phyloP scores from a whole-genome alignment of 2,329 filamentous ascomycete genomes.

The Fusarium veterinarium region DNA sequence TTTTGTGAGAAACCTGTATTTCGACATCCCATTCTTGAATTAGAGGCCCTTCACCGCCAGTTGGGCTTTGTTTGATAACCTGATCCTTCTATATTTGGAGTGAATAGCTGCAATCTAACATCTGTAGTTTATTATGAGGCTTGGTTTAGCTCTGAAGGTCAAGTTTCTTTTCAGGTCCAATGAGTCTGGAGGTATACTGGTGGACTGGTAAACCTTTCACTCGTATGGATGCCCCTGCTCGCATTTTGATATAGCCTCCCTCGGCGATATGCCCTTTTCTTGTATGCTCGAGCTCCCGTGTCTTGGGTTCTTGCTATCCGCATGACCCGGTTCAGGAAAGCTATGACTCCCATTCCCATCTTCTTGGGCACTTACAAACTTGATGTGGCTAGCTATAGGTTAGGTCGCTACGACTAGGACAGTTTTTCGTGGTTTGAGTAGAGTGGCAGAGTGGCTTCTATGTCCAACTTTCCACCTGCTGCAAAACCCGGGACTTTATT shows the following conservation, averaged over 20 bases:
- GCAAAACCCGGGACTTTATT: not conserved
- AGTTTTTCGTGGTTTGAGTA: not conserved
- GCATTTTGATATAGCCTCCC: not conserved
- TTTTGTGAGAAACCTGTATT: conserved; percentile 26
- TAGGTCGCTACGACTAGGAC: not conserved
- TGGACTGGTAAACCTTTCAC: not conserved
- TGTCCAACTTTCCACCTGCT: not conserved
- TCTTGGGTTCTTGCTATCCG: not conserved
- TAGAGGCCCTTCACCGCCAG: conserved; percentile 40
- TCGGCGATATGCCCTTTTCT: conserved; percentile 4
- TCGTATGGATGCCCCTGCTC: conserved; percentile 2
- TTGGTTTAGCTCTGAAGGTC: not conserved
- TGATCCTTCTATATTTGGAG: conserved; percentile 16
- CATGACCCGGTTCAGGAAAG: not conserved
- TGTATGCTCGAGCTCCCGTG: conserved; percentile 2
- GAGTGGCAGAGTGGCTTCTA: not conserved
- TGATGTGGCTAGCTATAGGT: not conserved
- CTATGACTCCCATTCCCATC: conserved; percentile 1
- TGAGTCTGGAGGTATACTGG: not conserved
- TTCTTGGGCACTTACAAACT: not conserved
- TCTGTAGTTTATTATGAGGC: conserved; percentile 2
- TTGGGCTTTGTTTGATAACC: conserved; percentile 27
- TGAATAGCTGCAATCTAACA: conserved; percentile 26
- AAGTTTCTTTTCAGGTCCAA: not conserved
- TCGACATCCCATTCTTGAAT: conserved; percentile 26